phyloP scores from a whole-genome alignment of 2,329 filamentous ascomycete species.

The Neopestalotiopsis clavispora region DNA sequence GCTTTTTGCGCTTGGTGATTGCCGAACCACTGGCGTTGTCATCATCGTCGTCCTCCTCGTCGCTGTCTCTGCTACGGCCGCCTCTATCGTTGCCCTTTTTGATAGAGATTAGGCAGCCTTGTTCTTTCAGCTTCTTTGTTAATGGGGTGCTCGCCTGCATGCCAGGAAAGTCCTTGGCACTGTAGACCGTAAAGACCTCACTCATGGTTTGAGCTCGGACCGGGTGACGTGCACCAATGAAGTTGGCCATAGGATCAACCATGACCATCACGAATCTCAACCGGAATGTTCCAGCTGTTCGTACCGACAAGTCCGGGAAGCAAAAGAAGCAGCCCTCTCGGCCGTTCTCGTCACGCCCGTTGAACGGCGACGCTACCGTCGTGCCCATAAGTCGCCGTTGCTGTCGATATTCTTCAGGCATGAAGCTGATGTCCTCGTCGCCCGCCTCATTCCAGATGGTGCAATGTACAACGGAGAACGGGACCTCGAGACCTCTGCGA shows the following conservation, averaged over 20 bases:
- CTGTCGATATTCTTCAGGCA: constrained; percentile 73
- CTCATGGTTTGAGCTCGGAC: constrained; percentile 62
- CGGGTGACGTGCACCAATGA: constrained; percentile 56
- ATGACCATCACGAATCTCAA: constrained; percentile 77
- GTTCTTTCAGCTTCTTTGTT: constrained; percentile 75
- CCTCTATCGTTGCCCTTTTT: constrained; percentile 82
- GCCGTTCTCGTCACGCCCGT: constrained; percentile 75
- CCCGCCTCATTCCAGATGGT: constrained; percentile 75
- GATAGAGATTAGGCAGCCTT: constrained; percentile 83
- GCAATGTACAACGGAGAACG: constrained; percentile 76
- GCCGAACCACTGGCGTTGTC: constrained; percentile 23
- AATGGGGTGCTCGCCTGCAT: constrained; percentile 79
- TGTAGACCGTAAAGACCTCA: constrained; percentile 79
- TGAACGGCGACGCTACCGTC: constrained; percentile 76
- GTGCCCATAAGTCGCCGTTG: constrained; percentile 82
- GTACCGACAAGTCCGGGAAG: constrained; percentile 81
- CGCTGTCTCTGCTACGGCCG: constrained; percentile 36
- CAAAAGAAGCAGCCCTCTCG: constrained; percentile 83
- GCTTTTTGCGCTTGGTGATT: constrained; percentile 8
- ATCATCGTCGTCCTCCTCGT: constrained; percentile 50
- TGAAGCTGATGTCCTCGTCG: constrained; percentile 69
- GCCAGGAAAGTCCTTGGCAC: constrained; percentile 84
- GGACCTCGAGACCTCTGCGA: constrained; percentile 57
- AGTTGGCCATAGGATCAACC: constrained; percentile 67
- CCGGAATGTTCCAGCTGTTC: constrained; percentile 77